These are phyloP conservation scores for Scedosporium boydii DNA, from an alignment of 2,329 filamentous ascomycete genomes.

Conservation along the genomic window DNA sequence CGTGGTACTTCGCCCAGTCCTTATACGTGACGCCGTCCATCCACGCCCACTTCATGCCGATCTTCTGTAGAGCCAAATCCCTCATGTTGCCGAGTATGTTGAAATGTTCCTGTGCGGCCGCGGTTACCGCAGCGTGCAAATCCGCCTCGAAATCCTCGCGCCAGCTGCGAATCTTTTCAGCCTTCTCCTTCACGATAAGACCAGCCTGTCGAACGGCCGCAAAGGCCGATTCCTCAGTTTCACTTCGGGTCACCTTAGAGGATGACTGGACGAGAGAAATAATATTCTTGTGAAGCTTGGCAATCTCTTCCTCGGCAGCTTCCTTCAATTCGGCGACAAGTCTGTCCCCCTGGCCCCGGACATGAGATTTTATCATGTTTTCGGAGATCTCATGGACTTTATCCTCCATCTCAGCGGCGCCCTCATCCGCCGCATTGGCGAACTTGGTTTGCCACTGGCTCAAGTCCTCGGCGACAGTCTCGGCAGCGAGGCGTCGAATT, in stretches of 20 bases:
- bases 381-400: slow-evolving; percentile 48
- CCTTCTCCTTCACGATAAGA: slow-evolving; percentile 63
- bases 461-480: slow-evolving; percentile 69
- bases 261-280: slow-evolving; percentile 49
- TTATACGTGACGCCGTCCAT: slow-evolving; percentile 94
- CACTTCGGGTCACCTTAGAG: slow-evolving; percentile 26
- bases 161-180: slow-evolving; percentile 70
- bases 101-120: slow-evolving; percentile 71
- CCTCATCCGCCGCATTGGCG: slow-evolving; percentile 74
- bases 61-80: slow-evolving; percentile 77
- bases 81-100: slow-evolving; percentile 74
- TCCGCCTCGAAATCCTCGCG: slow-evolving; percentile 62
- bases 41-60: slow-evolving; percentile 92
- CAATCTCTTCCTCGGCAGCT: slow-evolving; percentile 53
- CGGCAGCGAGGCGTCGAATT: slow-evolving; percentile 46
- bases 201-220: slow-evolving; percentile 56
- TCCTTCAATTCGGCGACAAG: slow-evolving; percentile 61
- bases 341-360: slow-evolving; percentile 53
- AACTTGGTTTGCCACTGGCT: slow-evolving; percentile 84
- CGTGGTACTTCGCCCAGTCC: slow-evolving; percentile 93
- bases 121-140: slow-evolving; percentile 57
- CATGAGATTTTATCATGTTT: slow-evolving; percentile 20
- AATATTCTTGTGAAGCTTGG: slow-evolving; percentile 58
- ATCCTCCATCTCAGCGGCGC: slow-evolving; percentile 61
- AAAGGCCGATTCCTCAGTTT: slow-evolving; percentile 32